These are phyloP conservation scores for Anisodus tanguticus DNA, from an alignment of 257 asterid genomes.

Conservation along the genomic window DNA sequence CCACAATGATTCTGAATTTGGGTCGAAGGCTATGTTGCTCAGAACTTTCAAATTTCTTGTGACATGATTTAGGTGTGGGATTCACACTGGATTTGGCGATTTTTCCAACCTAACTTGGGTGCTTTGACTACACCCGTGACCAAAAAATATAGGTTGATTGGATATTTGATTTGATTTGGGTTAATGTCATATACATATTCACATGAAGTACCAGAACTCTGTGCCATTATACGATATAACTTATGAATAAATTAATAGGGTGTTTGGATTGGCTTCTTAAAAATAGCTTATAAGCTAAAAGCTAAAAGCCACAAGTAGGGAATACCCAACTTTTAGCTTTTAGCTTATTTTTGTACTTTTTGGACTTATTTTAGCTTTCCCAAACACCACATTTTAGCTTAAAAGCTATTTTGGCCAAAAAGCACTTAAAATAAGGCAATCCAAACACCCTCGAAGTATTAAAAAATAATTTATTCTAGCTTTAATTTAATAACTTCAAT, in stretches of 20 bases:
- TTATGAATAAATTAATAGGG: not conserved
- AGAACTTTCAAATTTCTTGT: conserved; percentile 2
- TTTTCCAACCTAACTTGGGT: not conserved
- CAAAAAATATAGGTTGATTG: not conserved
- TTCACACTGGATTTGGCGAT: not conserved
- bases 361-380: no score
- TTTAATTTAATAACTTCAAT: not conserved
- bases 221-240: not conserved
- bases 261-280: no score
- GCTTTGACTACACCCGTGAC: not conserved
- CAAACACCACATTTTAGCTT: no score
- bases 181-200: not conserved
- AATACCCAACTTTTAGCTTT: no score
- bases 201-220: not conserved
- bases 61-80: not conserved
- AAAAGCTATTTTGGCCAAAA: no score
- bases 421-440: no score
- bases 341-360: no score
- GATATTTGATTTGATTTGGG: not conserved
- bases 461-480: not conserved
- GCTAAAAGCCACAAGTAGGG: no score
- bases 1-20: not conserved
- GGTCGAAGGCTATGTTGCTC: not conserved
- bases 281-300: no score
- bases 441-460: no score